These are phyloP conservation scores for Colletotrichum higginsianum DNA, from an alignment of 2,329 filamentous ascomycete species.

Conservation along the genomic window DNA sequence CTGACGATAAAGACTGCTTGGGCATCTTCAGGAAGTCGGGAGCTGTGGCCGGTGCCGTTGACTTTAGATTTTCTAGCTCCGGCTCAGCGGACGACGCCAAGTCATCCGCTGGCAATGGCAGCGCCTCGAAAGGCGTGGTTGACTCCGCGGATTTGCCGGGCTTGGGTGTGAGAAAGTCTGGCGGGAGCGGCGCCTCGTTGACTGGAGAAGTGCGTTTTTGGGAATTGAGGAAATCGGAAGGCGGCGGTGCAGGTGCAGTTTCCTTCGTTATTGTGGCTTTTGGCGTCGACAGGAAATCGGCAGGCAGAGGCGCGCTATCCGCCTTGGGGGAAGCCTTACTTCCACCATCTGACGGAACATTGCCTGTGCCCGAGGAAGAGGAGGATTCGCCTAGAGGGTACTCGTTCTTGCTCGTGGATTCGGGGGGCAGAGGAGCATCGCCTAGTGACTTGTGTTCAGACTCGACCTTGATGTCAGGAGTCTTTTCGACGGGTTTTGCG, in stretches of 20 bases:
- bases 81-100: conserved; percentile 8
- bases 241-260: conserved; percentile 50
- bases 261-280: conserved; percentile 44
- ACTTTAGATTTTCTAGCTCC: conserved; percentile 39
- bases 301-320: conserved; percentile 51
- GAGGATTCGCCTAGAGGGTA: conserved; percentile 67
- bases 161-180: conserved; percentile 48
- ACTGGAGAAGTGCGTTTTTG: conserved; percentile 42
- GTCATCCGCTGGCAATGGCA: conserved; percentile 27
- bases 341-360: conserved; percentile 47
- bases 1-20: conserved; percentile 37
- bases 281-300: conserved; percentile 51
- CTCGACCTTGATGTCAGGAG: conserved; percentile 34
- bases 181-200: conserved; percentile 47
- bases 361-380: conserved; percentile 65
- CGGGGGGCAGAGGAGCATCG: conserved; percentile 65
- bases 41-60: conserved; percentile 43
- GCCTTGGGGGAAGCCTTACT: conserved; percentile 46
- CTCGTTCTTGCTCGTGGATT: conserved; percentile 67
- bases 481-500: conserved; percentile 38
- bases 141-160: conserved; percentile 45
- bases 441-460: conserved; percentile 57
- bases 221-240: conserved; percentile 51
- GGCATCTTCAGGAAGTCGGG: conserved; percentile 41
- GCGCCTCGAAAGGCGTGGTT: conserved; percentile 25